phyloP scores from a whole-genome alignment of 1,284 basidiomycete genomes.

The Inonotus obliquus region DNA sequence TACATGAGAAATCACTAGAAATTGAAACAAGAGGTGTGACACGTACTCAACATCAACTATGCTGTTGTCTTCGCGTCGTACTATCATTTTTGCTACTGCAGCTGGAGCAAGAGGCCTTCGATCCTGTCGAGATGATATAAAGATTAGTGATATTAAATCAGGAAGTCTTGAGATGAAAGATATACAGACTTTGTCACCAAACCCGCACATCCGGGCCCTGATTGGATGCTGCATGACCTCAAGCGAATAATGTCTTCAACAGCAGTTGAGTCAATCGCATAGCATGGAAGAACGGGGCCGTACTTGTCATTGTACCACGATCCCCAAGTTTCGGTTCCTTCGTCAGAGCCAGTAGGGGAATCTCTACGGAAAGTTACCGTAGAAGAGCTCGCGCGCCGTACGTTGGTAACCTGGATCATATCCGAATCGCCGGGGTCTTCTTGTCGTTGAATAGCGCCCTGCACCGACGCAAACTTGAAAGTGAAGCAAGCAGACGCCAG shows the following conservation, averaged over 20 bases:
- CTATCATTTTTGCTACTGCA: constrained; percentile 78
- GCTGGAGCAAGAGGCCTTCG: constrained; percentile 86
- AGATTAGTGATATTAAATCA: constrained; percentile 16
- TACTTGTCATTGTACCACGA: constrained; percentile 18
- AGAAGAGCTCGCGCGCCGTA: constrained; percentile 13
- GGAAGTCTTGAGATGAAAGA: background rate
- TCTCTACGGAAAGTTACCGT: constrained; percentile 5
- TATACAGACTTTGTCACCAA: constrained; percentile 82
- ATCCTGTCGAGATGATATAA: constrained; percentile 50
- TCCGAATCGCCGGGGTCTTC: background rate
- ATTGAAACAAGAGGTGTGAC: constrained; percentile 11
- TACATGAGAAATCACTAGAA: constrained; percentile 20
- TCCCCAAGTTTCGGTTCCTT: constrained; percentile 16
- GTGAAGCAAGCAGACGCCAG: constrained; percentile 7
- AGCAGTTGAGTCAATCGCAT: background rate
- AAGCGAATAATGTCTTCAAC: constrained; percentile 68
- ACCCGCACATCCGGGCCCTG: constrained; percentile 89
- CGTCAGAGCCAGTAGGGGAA: background rate
- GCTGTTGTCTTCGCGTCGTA: constrained; percentile 61
- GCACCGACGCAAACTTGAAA: constrained; percentile 4
- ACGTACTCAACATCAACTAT: constrained; percentile 75
- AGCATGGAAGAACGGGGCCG: background rate
- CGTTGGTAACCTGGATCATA: constrained; percentile 18
- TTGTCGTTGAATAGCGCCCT: background rate
- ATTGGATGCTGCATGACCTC: constrained; percentile 84